These are phyloP conservation scores for Clarkia xantiana DNA, from an alignment of 345 rosid genomes.

Conservation along the genomic window DNA sequence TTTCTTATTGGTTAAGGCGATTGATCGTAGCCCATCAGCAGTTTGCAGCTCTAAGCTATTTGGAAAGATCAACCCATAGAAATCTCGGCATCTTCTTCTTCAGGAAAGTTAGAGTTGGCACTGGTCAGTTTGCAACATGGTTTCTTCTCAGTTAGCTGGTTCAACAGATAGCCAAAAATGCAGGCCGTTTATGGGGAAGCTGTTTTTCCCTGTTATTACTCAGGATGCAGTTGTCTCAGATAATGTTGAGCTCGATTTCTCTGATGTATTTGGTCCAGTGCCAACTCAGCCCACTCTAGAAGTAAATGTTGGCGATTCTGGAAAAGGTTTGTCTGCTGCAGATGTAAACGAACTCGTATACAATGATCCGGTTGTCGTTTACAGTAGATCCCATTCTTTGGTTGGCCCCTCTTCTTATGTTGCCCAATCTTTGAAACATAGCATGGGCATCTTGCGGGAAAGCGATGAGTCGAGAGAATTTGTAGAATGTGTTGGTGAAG, in stretches of 20 bases:
- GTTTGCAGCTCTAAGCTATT: conserved; percentile 1
- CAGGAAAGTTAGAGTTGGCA: not conserved
- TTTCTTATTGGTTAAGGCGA: conserved; percentile 37
- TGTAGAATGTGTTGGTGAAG: conserved; percentile 24
- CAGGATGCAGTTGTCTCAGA: conserved; percentile 31
- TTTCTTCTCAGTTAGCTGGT: conserved; percentile 33
- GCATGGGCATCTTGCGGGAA: conserved; percentile 43
- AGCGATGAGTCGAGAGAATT: conserved; percentile 32
- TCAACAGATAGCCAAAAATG: conserved; percentile 12
- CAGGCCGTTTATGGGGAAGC: conserved; percentile 22
- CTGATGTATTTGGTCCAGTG: conserved; percentile 60
- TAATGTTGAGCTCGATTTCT: conserved; percentile 49
- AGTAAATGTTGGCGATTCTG: conserved; percentile 14
- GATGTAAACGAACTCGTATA: conserved; percentile 31
- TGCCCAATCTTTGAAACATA: conserved; percentile 46
- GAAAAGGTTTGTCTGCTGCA: conserved; percentile 11
- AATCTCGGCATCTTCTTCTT: conserved; percentile 5
- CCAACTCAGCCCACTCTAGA: conserved; percentile 27
- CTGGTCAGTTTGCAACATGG: conserved; percentile 23
- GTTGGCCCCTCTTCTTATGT: conserved; percentile 70
- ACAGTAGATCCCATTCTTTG: conserved; percentile 74
- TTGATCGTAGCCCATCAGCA: conserved; percentile 33
- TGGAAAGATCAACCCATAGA: conserved; percentile 13
- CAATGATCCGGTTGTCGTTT: conserved; percentile 57
- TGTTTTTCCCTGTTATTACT: conserved; percentile 23